Evolutionary conservation across 2,329 filamentous ascomycete genomes (phyloP), one percentile per base, ranked within the genome.

Genomic region (Pseudovirgaria hyperparasitica): DNA sequence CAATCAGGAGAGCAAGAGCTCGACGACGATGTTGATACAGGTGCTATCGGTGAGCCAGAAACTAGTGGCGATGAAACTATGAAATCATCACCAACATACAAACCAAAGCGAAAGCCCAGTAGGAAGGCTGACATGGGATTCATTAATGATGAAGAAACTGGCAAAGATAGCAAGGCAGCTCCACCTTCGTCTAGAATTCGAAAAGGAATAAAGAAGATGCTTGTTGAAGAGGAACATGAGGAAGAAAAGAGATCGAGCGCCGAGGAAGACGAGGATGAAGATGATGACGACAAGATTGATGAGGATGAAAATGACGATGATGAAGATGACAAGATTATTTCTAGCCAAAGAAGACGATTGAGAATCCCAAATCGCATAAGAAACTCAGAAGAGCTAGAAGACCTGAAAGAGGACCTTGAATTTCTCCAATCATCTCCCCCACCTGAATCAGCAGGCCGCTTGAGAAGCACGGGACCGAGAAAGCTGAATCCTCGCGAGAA

Each of bases 331-430:
- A 41, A 50, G 38, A 45, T 42, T 4, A 45, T 43, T 1, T 9
- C 19, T 23, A 46, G 45, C 2, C 16, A 27, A 5, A 39, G 43
- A 7, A 48, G 31, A 28, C 39, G 40, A 30, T 18, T 30, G 32
- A 17, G 32, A 23, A 17, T 25, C 13, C 14, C 25, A 11, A 36
- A 20, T 23, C 32, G 10, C 16, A 22, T 12, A 38, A 39, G 46
- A 4, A 42, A 40, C 0, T 36, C 45, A 22, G 44, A 50, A 25
- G 53, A 57, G 24, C 37, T 47, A 24, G 54, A 58, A 8, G 59
- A 63, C 24, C 38, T 65, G 8, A 46, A 55, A 19, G 57, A 62
- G 26, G 61, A 65, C 21, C 41, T 65, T 3, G 53, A 60, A 5
- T 61, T 60, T 28, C 38, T 65, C 9, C 33, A 43, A 20, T 51